phyloP scores from a whole-genome alignment of 495 filamentous ascomycete genomes.

The Neurospora tetrasperma region DNA sequence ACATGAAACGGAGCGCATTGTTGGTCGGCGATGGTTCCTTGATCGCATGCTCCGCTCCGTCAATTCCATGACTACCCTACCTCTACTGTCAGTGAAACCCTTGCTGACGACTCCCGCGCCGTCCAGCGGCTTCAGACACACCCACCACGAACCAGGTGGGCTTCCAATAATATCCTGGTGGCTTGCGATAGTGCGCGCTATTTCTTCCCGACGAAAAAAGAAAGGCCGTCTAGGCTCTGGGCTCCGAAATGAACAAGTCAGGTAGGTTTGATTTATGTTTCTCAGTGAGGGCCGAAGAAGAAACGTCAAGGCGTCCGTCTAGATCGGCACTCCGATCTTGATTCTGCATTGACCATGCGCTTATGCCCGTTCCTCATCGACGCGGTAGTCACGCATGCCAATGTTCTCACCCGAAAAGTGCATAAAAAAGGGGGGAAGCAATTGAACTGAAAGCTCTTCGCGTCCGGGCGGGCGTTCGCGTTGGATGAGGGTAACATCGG shows the following conservation, averaged over 20 bases:
- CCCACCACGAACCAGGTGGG: not conserved
- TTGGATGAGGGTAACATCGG: not conserved
- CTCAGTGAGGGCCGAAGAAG: not conserved
- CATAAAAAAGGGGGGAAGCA: not conserved
- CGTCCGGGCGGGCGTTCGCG: not conserved
- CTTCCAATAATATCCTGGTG: not conserved
- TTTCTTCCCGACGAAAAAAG: not conserved
- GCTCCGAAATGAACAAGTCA: not conserved
- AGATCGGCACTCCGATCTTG: not conserved
- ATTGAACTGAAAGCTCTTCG: not conserved
- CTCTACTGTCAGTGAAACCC: not conserved
- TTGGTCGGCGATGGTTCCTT: not conserved
- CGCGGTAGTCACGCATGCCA: not conserved
- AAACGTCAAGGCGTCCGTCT: not conserved
- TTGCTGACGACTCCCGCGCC: not conserved
- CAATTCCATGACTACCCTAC: not conserved
- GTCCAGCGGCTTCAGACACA: not conserved
- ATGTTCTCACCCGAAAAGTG: not conserved
- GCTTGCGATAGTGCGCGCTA: not conserved
- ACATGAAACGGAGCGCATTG: conserved; percentile 12
- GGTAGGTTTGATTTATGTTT: not conserved
- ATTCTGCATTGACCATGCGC: not conserved
- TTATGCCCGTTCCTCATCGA: not conserved
- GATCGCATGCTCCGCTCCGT: not conserved
- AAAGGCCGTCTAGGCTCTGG: not conserved